Base-by-base conservation (phyloP, 371 early-diverging fungal species). In the Saksenaea oblongispora region DNA sequence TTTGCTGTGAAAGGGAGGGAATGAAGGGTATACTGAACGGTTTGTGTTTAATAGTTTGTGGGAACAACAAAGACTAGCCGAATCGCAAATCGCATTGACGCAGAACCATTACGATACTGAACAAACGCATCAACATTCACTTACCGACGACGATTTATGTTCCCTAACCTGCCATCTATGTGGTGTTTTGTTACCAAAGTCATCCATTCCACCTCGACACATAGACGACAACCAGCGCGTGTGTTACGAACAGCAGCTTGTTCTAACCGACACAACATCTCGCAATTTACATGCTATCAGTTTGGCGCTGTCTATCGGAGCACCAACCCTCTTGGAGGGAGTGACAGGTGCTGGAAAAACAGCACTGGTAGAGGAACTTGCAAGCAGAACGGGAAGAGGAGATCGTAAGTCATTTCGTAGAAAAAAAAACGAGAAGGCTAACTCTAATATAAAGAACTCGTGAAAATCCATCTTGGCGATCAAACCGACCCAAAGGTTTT, bases 401-500 rank as follows among this genome's bases (percentile, higher is more conserved):
- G 69, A 73, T 44, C 62, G 71, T 74, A 71, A 65, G 69, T 65
- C 22, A 18, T 47, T 47, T 47, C 5, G 10, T 22, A 1, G 10
- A 18, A 5, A 9, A 11, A 5, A 9, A 13, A 22, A 14, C 26
- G 41, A 9, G 2, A 1, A 28, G 26, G 13, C 8, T 2, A 27
- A 22, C 10, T 22, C 9, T 7, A 22, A 22, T n/a, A 34, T 63
- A 22, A 18, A 82, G 93, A 91, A 63, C 76, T 99, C 10, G 87
- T 99, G 39, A 95, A 96, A 70, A 93, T 99, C 55, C 99, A 99
- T 76, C 84, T 99, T 64, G 98, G 99, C 55, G 99, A 99, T 85
- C 97, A 97, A 73, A 98, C 99, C 1, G 99, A 99, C 70, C 90
- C 95, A 44, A 96, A 98, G 71, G 93, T 96, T 18, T 84, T 99